Evolutionary conservation across 495 filamentous ascomycete species (phyloP), one percentile per base, ranked within the genome.

Genomic region (Xylaria acuta): DNA sequence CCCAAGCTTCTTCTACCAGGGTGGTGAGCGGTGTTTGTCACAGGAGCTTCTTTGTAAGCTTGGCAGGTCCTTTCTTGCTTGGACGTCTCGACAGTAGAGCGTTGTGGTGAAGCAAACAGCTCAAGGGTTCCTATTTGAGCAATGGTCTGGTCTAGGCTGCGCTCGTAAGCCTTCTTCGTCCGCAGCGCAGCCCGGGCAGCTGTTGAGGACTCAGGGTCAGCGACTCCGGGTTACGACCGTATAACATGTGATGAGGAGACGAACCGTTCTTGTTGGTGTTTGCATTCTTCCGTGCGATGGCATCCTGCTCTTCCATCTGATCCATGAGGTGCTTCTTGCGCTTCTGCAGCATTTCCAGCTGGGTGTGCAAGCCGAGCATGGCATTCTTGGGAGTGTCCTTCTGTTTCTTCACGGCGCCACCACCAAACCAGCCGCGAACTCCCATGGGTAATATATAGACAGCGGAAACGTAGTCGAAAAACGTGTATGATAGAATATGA

Each of bases 271-370:
- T 97, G 86, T 99, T 98, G 47, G 92, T 88, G 75, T 86, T 91
- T 36, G 97, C 90, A 74, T 95, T 90, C 86, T 97, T 97, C 83
- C 92, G 87, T 25, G 96, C 97, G 71, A 95, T 87, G 53, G 88
- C 86, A 79, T 98, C 96, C 80, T 99, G 96, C 82, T 98, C 94
- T 22, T 91, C 90, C 84, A 98, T 97, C 85, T 95, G 94, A 74
- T 87, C 90, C 80, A 94, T 92, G 54, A 98, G 84, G 79, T 98
- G 94, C 79, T 88, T 91, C 84, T 99, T 94, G 53, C 97, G 87
- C 88, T 98, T 99, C 83, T 96, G 93, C 74, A 99, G 87, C 94
- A 98, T 97, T 73, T 97, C 94, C 30, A 98, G 87, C 87, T 97
- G 95, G 75, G 90, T 86, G 69, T 96, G 91, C 75, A 99, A 85